Evolutionary conservation across 331 rosid species (phyloP), one percentile per base, ranked within the genome.

Genomic region (Ulmus americana): DNA sequence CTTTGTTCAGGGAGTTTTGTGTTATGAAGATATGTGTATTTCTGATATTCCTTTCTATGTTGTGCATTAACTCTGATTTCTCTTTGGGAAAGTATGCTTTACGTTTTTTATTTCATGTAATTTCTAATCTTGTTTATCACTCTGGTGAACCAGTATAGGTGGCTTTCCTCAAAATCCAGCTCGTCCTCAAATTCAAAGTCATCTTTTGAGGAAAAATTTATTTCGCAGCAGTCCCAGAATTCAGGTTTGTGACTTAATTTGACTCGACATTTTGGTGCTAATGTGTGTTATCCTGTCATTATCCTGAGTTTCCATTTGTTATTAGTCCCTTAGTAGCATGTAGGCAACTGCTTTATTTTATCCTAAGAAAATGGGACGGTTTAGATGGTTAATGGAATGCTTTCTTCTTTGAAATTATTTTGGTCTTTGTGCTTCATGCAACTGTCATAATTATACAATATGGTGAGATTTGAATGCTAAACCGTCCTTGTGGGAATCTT

Each of bases 201-300:
- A 42, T 79, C 87, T 7, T 85, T 94, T 78, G 97, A 94, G 82
- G 97, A 94, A 69, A 94, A 94, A 73, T 87, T 87, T 78, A 86
- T 94, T 76, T 90, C 99, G 4, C 99, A 90, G 82, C 95, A 85
- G 79, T 90, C 95, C 58, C 97, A 87, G 73, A 87, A 83, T 80
- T 94, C 97, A 84, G 99, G 99, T 90, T 20, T 71, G 22, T 75
- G 65, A 48, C 47, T 55, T 47, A 60, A 43, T 64, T 15, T 64
- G 8, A 20, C 39, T 59, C 22, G 73, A 59, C 64, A 13, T 64
- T 39, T 73, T 61, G 9, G 45, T 53, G 13, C 55, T 61, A 13
- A 9, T 8, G 49, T 43, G 3, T 22, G 22, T 35, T 55, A 3
- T 7, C 61, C 40, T 3, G 0, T 55, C 41, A 15, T 53, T 10